Percentiles rank a stretch among this genome's conserved stretches.
phyloP scores from a whole-genome alignment of 2,329 filamentous ascomycete genomes.

The Aureobasidium uvarum region DNA sequence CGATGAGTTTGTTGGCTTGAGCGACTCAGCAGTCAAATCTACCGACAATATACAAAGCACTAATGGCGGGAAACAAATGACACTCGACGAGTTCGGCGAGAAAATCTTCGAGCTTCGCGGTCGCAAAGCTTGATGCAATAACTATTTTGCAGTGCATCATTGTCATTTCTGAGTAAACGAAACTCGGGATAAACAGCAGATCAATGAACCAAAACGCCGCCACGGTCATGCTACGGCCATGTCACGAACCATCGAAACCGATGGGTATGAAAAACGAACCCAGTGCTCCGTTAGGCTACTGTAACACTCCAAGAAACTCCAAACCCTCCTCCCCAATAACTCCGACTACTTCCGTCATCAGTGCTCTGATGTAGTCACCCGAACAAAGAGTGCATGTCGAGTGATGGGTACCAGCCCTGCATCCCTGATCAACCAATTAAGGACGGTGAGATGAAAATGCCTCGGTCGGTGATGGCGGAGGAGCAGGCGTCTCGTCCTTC shows the following conservation, averaged over 20 bases:
- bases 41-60: background rate
- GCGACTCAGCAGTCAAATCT: background rate
- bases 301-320: background rate
- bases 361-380: background rate
- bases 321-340: background rate
- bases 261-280: background rate
- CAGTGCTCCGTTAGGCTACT: background rate
- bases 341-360: background rate
- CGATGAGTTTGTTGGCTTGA: slow-evolving; percentile 3
- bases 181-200: background rate
- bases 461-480: slow-evolving; percentile 29
- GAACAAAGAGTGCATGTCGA: background rate
- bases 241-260: background rate
- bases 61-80: background rate
- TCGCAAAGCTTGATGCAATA: slow-evolving; percentile 13
- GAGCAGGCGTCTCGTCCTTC: slow-evolving; percentile 27
- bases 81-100: slow-evolving; percentile 16
- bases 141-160: background rate
- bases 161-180: slow-evolving; percentile 15
- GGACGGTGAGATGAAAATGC: slow-evolving; percentile 14
- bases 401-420: background rate
- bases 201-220: slow-evolving; percentile 7
- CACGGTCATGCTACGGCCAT: background rate
- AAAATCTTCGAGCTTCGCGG: slow-evolving; percentile 11
- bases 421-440: background rate